Evolutionary conservation across 805 yeast species (phyloP).

Genomic region (Metschnikowia reukaufii): DNA sequence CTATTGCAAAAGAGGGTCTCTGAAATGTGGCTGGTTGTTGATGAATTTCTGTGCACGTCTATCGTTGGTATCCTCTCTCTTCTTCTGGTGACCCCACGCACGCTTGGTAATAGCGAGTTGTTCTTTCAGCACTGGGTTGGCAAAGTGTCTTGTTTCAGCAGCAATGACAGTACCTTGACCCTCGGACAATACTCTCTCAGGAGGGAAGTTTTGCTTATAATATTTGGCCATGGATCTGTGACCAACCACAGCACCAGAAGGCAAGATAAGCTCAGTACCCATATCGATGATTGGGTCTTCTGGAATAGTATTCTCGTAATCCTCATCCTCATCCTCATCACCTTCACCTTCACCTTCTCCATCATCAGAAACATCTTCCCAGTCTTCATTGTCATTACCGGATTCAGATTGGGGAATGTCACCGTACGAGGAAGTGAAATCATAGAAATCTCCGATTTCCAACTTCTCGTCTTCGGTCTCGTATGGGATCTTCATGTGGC

Average conservation of each 20-base stretch:
- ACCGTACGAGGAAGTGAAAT: conserved; percentile 67
- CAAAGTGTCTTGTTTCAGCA: conserved; percentile 53
- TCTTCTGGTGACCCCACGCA: conserved; percentile 57
- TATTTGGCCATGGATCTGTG: conserved; percentile 45
- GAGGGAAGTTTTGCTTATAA: conserved; percentile 45
- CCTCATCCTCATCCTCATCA: conserved; percentile 20
- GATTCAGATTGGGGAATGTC: conserved; percentile 15
- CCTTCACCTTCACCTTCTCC: conserved; percentile 20
- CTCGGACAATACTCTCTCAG: conserved; percentile 42
- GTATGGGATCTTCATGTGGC: conserved; percentile 87
- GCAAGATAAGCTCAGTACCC: conserved; percentile 40
- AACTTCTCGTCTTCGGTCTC: conserved; percentile 76
- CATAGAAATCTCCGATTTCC: conserved; percentile 79
- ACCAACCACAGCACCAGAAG: conserved; percentile 44
- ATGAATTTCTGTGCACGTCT: conserved; percentile 65
- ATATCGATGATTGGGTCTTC: conserved; percentile 34
- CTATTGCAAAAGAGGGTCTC: conserved; percentile 42
- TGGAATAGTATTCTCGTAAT: conserved; percentile 30
- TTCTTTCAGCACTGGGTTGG: conserved; percentile 38
- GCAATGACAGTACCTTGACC: conserved; percentile 48
- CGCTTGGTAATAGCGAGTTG: conserved; percentile 49
- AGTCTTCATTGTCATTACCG: conserved; percentile 25
- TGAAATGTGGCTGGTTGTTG: conserved; percentile 77
- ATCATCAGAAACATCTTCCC: conserved; percentile 42
- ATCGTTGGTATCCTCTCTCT: conserved; percentile 51